These are phyloP conservation scores for Tilletiopsis washingtonensis DNA, from an alignment of 1,284 basidiomycete species.

Conservation along the genomic window DNA sequence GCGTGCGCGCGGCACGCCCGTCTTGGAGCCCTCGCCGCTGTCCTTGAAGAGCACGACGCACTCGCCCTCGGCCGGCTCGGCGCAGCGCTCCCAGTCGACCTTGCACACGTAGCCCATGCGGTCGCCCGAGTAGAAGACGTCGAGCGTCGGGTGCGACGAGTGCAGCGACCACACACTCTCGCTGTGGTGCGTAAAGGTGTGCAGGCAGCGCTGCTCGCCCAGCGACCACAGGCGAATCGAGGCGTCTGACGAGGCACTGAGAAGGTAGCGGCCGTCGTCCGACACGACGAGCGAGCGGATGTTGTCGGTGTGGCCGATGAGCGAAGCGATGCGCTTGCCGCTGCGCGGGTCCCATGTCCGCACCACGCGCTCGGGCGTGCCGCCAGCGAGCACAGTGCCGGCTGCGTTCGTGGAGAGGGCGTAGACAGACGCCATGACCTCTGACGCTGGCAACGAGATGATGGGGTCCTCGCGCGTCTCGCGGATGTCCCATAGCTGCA, in stretches of 20 bases:
- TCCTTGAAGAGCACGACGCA: conserved; percentile 61
- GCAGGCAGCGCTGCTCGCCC: conserved; percentile 75
- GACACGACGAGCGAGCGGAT: conserved; percentile 80
- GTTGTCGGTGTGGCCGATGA: conserved; percentile 83
- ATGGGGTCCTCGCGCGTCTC: conserved; percentile 32
- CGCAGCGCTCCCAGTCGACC: conserved; percentile 74
- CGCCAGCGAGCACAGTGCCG: conserved; percentile 74
- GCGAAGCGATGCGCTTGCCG: conserved; percentile 27
- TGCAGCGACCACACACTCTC: conserved; percentile 91
- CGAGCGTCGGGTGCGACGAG: conserved; percentile 77
- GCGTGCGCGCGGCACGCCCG: too few relatives aligned
- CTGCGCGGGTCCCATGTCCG: conserved; percentile 82
- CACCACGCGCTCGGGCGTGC: conserved; percentile 81
- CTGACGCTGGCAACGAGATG: conserved; percentile 20
- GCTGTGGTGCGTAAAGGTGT: conserved; percentile 92
- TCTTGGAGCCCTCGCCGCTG: conserved; percentile 10
- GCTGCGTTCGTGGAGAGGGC: conserved; percentile 55
- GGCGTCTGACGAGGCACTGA: conserved; percentile 50
- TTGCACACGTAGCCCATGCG: conserved; percentile 79
- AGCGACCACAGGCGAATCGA: conserved; percentile 90
- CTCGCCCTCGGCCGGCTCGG: conserved; percentile 76
- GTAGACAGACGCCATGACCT: conserved; percentile 40
- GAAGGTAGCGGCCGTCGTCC: conserved; percentile 70
- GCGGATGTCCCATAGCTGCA: conserved; percentile 61
- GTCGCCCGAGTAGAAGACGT: conserved; percentile 93